Base-by-base conservation (phyloP, 345 rosid genomes). In the Moringa oleifera region DNA sequence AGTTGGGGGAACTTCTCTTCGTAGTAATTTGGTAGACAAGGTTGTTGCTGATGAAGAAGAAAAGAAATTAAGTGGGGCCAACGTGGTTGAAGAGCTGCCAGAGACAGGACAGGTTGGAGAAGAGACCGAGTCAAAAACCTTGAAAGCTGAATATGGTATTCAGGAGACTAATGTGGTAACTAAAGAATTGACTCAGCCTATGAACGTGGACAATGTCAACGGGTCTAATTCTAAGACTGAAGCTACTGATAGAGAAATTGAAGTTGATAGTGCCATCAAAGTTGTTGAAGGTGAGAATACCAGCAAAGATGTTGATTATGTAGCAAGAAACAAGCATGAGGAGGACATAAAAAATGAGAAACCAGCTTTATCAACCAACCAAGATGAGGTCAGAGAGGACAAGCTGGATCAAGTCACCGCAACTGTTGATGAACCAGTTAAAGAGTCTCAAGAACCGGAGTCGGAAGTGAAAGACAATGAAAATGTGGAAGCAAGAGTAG, bases 401-500 rank as follows among this genome's bases (percentile, higher is more conserved):
- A n/a, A n/a, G n/a, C n/a, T n/a, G n/a, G n/a, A n/a, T n/a, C 33
- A 28, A 28, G 33, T 28, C 33, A 28, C 33, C 8, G 47, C 47
- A 41, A 41, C 21, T 18, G 56, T 50, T 8, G 24, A 41, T 18
- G 55, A 25, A 36, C 37, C 37, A 11, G 11, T 11, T 33, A 33
- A 33, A 11, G 37, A 33, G 37, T 16, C 25, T 11, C 10, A 28
- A 2, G 58, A 57, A 18, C 11, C 23, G 6, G 57, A 59, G 19
- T 23, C 24, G 31, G 69, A 53, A 61, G 62, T 36, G 58, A 25
- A 57, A 23, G 71, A 51, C 2, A 18, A 58, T 28, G 62, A 61
- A 61, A 23, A 11, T 49, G 21, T 17, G 0, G 57, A 15, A 33
- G 37, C 37, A 33, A 33, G 11, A 4, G 5, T 33, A 33, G 37